Evolutionary conservation across 2,329 filamentous ascomycete species (phyloP).

Genomic region (Neonectria punicea): DNA sequence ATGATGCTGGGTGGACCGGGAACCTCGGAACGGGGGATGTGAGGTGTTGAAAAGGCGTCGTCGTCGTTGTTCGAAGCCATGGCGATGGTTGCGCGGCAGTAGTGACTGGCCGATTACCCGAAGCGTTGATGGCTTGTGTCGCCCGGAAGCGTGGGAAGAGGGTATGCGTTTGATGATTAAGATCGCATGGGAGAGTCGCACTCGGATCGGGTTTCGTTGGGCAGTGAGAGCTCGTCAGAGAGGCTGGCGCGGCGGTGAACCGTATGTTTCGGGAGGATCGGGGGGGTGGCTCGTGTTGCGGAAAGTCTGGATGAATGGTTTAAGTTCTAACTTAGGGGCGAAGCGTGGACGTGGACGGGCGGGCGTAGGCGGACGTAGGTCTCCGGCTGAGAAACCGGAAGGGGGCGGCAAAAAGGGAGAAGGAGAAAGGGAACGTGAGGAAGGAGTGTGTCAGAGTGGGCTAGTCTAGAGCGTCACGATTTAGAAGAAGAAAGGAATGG

Average conservation of each 20-base stretch:
- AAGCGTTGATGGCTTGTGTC: slow-evolving; percentile 27
- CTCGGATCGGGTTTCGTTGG: slow-evolving; percentile 7
- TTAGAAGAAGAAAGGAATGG: slow-evolving; percentile 34
- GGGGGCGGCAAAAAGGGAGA: slow-evolving; percentile 18
- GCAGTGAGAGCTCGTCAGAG: slow-evolving; percentile 15
- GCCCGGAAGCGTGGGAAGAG: slow-evolving; percentile 15
- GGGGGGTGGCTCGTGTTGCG: slow-evolving; percentile 40
- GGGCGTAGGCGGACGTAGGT: slow-evolving; percentile 7
- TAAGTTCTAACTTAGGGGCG: slow-evolving; percentile 29
- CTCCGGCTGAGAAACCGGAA: slow-evolving; percentile 22
- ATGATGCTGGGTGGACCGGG: slow-evolving; percentile 71
- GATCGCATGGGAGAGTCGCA: slow-evolving; percentile 14
- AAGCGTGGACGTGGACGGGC: slow-evolving; percentile 27
- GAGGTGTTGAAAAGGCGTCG: slow-evolving; percentile 52
- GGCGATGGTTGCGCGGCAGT: slow-evolving; percentile 25
- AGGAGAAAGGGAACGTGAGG: slow-evolving; percentile 17
- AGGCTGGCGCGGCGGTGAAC: slow-evolving; percentile 32
- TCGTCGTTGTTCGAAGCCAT: slow-evolving; percentile 56
- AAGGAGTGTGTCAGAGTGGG: slow-evolving; percentile 23
- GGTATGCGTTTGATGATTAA: slow-evolving; percentile 21
- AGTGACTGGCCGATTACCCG: slow-evolving; percentile 26
- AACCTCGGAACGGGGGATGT: slow-evolving; percentile 53
- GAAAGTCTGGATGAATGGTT: slow-evolving; percentile 32
- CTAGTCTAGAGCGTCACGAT: slow-evolving; percentile 4
- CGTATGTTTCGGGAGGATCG: slow-evolving; percentile 40